Conservation (phyloP, 1,139 yeast species). For the Ogataea hybrid region DNA sequence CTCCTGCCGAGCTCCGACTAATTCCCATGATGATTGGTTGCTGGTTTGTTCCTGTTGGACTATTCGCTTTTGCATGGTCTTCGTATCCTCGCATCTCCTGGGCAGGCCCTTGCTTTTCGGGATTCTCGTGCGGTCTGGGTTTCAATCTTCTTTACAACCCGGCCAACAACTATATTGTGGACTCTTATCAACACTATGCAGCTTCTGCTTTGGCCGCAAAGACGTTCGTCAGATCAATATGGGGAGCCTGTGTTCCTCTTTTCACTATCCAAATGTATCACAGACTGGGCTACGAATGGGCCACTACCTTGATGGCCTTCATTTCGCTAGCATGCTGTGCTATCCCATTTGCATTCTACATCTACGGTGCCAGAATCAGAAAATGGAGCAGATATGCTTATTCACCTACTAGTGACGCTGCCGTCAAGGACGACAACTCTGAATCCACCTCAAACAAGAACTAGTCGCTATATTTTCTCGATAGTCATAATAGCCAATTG, state of each 20-base stretch:
- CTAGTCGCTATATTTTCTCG: background rate
- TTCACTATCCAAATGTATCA: conserved; percentile 81
- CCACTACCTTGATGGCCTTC: conserved; percentile 62
- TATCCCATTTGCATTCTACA: conserved; percentile 55
- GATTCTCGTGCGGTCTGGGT: conserved; percentile 60
- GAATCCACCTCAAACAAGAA: background rate
- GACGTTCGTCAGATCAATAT: conserved; percentile 63
- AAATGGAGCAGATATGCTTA: conserved; percentile 38
- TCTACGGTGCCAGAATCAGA: conserved; percentile 55
- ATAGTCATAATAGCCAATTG: no score
- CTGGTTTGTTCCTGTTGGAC: conserved; percentile 58
- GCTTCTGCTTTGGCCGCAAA: conserved; percentile 69
- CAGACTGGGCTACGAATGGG: conserved; percentile 71
- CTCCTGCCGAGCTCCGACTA: conserved; percentile 60
- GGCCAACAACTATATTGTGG: conserved; percentile 68
- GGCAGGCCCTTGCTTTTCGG: conserved; percentile 66
- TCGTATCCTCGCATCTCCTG: conserved; percentile 53
- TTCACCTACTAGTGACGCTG: conserved; percentile 10
- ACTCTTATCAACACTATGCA: conserved; percentile 69
- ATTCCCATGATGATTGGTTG: conserved; percentile 64
- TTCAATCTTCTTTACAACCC: conserved; percentile 61
- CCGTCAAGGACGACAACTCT: conserved; percentile 3
- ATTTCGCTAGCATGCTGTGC: conserved; percentile 61
- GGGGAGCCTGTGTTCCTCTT: conserved; percentile 74
- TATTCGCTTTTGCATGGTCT: conserved; percentile 64